Evolutionary conservation across 1,284 basidiomycete species (phyloP).

Genomic region (Fomitopsis palustris): DNA sequence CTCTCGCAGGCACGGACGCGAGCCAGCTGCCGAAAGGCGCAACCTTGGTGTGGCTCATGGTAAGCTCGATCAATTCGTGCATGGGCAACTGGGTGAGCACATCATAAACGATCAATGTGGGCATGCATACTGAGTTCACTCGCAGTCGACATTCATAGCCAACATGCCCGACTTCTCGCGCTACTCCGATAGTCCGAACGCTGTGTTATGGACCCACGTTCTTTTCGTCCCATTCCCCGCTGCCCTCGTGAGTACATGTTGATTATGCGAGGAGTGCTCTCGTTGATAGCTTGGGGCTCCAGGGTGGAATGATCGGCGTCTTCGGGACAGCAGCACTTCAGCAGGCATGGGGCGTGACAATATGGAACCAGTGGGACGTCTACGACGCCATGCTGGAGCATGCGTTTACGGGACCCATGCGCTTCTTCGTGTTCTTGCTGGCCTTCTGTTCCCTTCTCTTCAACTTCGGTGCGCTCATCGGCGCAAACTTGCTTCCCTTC

Average conservation of each 20-base stretch:
- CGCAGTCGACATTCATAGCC: constrained; percentile 30
- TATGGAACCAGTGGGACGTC: constrained; percentile 25
- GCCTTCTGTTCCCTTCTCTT: constrained; percentile 39
- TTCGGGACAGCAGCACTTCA: constrained; percentile 21
- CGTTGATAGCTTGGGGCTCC: not conserved
- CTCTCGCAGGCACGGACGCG: constrained; percentile 31
- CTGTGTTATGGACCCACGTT: constrained; percentile 22
- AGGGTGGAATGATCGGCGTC: constrained; percentile 24
- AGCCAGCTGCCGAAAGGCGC: constrained; percentile 19
- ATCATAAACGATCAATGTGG: not conserved
- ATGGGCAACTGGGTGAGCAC: constrained; percentile 32
- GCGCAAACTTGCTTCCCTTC: constrained; percentile 27
- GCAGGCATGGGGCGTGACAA: constrained; percentile 19
- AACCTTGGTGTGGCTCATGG: constrained; percentile 36
- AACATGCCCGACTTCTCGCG: constrained; percentile 33
- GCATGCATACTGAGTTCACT: not conserved
- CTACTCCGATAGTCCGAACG: constrained; percentile 16
- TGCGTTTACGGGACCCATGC: constrained; percentile 14
- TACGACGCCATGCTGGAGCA: constrained; percentile 22
- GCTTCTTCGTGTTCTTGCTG: constrained; percentile 42
- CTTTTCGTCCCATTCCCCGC: constrained; percentile 22
- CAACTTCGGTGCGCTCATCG: constrained; percentile 43
- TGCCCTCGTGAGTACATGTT: constrained; percentile 12
- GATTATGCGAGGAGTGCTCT: not conserved
- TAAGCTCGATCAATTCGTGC: constrained; percentile 37